Evolutionary conservation across 2,329 filamentous ascomycete species (phyloP).

Genomic region (Lachnellula subtilissima): DNA sequence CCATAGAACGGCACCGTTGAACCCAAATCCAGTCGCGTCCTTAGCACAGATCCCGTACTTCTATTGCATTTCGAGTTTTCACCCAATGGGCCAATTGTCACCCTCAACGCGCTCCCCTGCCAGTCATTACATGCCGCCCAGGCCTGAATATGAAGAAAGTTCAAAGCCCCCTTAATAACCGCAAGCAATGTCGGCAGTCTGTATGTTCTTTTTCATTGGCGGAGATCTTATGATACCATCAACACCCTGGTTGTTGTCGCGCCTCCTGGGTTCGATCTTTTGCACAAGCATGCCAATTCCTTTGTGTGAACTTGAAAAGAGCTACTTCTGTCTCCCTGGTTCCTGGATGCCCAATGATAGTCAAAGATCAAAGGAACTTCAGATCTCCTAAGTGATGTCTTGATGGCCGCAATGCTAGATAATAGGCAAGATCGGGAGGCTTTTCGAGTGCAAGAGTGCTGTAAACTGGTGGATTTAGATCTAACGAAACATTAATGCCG

Average conservation of each 20-base stretch:
- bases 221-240: background rate
- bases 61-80: no score
- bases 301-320: slow-evolving; percentile 2
- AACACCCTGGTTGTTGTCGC: background rate
- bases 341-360: slow-evolving; percentile 3
- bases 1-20: no score
- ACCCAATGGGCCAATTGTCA: no score
- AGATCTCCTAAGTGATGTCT: slow-evolving; percentile 9
- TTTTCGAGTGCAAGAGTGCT: background rate
- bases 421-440: slow-evolving; percentile 1
- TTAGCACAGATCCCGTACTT: no score
- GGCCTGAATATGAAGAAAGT: no score
- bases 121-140: no score
- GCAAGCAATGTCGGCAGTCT: background rate
- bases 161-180: no score
- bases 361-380: slow-evolving; percentile 4
- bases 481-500: background rate
- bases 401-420: slow-evolving; percentile 3
- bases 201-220: background rate
- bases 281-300: background rate
- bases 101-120: no score
- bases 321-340: slow-evolving; percentile 9
- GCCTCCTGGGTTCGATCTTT: background rate
- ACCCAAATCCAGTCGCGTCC: no score
- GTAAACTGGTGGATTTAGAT: background rate